Conservation (phyloP, 1,139 yeast genomes). For the Saccharomyces hybrid region DNA sequence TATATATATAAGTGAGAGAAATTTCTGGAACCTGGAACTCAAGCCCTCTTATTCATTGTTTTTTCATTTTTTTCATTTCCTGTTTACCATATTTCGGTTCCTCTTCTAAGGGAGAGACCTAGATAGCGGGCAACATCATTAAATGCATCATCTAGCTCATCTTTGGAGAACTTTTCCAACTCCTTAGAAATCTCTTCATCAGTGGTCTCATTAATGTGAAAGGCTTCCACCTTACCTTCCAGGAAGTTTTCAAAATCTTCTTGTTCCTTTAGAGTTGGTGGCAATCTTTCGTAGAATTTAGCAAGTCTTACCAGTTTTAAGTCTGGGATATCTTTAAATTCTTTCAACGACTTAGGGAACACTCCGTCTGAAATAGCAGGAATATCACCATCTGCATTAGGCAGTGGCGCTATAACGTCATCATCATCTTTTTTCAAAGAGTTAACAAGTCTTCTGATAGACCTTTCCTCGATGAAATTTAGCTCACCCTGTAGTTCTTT, state of each 20-base stretch:
- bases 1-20: neutral
- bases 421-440: conserved; percentile 35
- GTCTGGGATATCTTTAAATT: conserved; percentile 43
- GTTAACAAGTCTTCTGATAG: conserved; percentile 53
- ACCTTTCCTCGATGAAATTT: conserved; percentile 60
- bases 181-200: conserved; percentile 26
- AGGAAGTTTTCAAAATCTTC: conserved; percentile 42
- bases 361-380: conserved; percentile 38
- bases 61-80: neutral
- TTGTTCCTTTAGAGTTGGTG: conserved; percentile 44
- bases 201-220: conserved; percentile 24
- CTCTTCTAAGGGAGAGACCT: conserved; percentile 54
- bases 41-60: neutral
- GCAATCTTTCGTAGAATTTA: conserved; percentile 61
- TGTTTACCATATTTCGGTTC: conserved; percentile 51
- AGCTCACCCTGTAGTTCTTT: conserved; percentile 86
- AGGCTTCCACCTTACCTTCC: conserved; percentile 38
- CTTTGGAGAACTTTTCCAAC: conserved; percentile 37
- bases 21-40: neutral
- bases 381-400: conserved; percentile 68
- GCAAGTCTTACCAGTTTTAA: conserved; percentile 46
- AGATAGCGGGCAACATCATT: conserved; percentile 62
- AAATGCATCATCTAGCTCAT: conserved; percentile 44
- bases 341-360: conserved; percentile 56
- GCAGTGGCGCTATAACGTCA: conserved; percentile 46